Conservation (phyloP, 768 basidiomycete species). For the Chalciporus chontae region DNA sequence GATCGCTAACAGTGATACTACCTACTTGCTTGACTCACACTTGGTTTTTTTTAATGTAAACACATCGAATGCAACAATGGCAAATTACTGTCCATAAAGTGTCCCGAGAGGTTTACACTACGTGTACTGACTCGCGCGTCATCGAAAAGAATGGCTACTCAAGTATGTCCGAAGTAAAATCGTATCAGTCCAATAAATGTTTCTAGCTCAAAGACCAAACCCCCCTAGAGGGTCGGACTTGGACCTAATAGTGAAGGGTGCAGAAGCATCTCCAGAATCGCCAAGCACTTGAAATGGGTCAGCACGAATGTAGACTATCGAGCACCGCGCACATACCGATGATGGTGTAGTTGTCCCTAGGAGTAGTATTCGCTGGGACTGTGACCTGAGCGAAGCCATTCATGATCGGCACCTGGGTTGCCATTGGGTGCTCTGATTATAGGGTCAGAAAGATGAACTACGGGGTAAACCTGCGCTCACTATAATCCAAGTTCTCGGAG, state of each 20-base stretch:
- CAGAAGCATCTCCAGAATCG: constrained; percentile 62
- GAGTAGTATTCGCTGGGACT: constrained; percentile 45
- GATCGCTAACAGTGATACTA: too few species aligned
- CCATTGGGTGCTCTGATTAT: constrained; percentile 53
- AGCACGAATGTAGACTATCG: neutral
- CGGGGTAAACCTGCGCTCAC: constrained; percentile 33
- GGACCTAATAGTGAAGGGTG: constrained; percentile 49
- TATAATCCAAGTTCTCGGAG: constrained; percentile 48
- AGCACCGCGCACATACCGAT: constrained; percentile 46
- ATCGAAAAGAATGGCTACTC: constrained; percentile 5
- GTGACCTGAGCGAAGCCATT: constrained; percentile 46
- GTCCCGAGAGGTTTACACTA: constrained; percentile 10
- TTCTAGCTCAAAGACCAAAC: neutral
- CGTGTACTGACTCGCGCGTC: neutral
- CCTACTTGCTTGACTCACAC: neutral
- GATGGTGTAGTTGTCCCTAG: constrained; percentile 52
- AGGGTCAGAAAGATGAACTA: constrained; percentile 4
- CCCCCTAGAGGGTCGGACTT: neutral
- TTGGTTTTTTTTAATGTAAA: neutral
- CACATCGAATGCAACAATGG: too few species aligned
- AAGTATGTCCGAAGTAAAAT: constrained; percentile 1
- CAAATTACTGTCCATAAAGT: constrained; percentile 13
- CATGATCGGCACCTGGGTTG: constrained; percentile 48
- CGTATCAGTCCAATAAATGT: neutral
- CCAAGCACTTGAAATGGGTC: constrained; percentile 49